Conservation (phyloP, 2,329 filamentous ascomycete genomes). For the Cryphonectria nitschkei region DNA sequence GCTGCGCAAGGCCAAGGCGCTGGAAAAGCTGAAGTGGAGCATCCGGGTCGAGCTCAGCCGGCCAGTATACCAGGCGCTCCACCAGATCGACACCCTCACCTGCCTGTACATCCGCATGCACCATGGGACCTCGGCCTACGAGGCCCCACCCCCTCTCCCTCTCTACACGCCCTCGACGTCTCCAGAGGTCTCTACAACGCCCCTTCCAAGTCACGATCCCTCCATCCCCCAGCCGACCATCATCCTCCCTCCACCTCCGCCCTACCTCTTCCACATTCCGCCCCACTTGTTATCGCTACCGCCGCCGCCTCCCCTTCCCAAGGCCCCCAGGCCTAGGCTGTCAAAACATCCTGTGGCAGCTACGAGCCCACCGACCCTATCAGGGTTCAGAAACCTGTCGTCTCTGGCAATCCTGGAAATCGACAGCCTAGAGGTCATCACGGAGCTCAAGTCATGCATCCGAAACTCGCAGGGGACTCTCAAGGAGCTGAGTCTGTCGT, state of each 20-base stretch:
- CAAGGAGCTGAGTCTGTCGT: slow-evolving; percentile 59
- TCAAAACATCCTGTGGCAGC: slow-evolving; percentile 38
- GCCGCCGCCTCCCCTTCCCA: slow-evolving; percentile 43
- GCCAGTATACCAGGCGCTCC: slow-evolving; percentile 60
- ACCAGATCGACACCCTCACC: slow-evolving; percentile 55
- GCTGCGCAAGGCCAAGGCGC: slow-evolving; percentile 55
- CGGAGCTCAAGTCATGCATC: slow-evolving; percentile 60
- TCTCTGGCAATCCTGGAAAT: slow-evolving; percentile 62
- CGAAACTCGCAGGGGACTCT: slow-evolving; percentile 58
- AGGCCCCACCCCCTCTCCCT: slow-evolving; percentile 52
- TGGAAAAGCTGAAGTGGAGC: slow-evolving; percentile 67
- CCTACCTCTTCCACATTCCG: slow-evolving; percentile 32
- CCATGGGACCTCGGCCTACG: slow-evolving; percentile 58
- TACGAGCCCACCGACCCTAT: slow-evolving; percentile 56
- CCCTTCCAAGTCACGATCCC: slow-evolving; percentile 25
- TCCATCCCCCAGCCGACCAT: slow-evolving; percentile 30
- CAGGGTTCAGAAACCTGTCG: slow-evolving; percentile 59
- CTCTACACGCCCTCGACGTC: slow-evolving; percentile 32
- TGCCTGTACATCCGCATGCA: slow-evolving; percentile 63
- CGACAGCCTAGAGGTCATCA: slow-evolving; percentile 58
- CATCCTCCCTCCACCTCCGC: slow-evolving; percentile 29
- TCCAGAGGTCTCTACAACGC: slow-evolving; percentile 28
- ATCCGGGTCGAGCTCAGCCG: slow-evolving; percentile 65
- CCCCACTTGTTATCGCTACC: slow-evolving; percentile 34
- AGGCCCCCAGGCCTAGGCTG: slow-evolving; percentile 39